phyloP scores from a whole-genome alignment of 148 eudicot genomes.

The Simmondsia chinensis region DNA sequence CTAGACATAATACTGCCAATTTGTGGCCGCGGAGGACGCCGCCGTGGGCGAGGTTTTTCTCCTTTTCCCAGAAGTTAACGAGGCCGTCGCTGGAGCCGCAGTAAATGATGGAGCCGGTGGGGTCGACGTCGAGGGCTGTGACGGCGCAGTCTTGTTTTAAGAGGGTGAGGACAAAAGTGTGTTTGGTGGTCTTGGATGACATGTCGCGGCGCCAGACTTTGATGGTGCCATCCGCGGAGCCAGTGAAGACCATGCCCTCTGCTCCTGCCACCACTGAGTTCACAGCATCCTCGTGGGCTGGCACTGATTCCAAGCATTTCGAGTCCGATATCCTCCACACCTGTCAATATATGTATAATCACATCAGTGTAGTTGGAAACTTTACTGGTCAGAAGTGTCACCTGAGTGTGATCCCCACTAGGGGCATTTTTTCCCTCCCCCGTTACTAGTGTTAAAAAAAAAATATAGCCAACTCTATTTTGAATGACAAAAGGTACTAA shows the following conservation, averaged over 20 bases:
- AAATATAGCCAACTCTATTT: too few species aligned
- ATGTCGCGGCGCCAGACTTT: constrained; percentile 58
- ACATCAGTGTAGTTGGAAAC: too few species aligned
- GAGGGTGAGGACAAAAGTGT: constrained; percentile 26
- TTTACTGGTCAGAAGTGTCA: too few species aligned
- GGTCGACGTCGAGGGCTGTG: constrained; percentile 48
- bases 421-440: too few species aligned
- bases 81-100: constrained; percentile 58
- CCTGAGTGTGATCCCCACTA: too few species aligned
- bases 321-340: constrained; percentile 46
- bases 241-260: constrained; percentile 42
- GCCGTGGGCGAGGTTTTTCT: constrained; percentile 44
- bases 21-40: constrained; percentile 59
- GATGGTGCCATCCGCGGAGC: constrained; percentile 67
- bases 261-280: constrained; percentile 32
- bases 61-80: constrained; percentile 48
- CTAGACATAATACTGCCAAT: constrained; percentile 51
- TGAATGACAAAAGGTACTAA: too few species aligned
- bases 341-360: too few species aligned
- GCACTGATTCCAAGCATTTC: constrained; percentile 52
- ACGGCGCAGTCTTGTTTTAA: constrained; percentile 61
- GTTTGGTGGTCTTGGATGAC: constrained; percentile 35
- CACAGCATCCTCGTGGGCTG: constrained; percentile 69
- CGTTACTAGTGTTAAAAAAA: too few species aligned
- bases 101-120: constrained; percentile 35